Evolutionary conservation across 1,139 yeast genomes (phyloP), one percentile per base, ranked within the genome.

Genomic region (Fermentozyma sake): DNA sequence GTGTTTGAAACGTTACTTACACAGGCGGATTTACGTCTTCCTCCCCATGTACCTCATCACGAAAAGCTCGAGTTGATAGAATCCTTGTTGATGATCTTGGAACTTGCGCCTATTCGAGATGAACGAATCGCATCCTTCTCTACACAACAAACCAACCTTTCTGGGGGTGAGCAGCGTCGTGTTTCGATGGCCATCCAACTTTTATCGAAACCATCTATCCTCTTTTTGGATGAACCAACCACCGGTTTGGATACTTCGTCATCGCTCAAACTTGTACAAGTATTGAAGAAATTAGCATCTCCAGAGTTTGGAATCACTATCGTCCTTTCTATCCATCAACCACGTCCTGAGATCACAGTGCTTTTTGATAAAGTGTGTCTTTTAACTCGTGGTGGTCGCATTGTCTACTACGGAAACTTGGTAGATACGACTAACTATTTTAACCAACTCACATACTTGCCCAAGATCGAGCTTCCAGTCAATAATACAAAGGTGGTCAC

Each of bases 201-300:
- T 41, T 59, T 86, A 18, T 72, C 84, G 2, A 79, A 77, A 38
- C 95, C 95, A 1, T 76, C 89, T 0, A 58, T 85, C 2, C 55
- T 86, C 37, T 84, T 85, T 43, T 57, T 86, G 24, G 96, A 86
- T 50, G 95, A 86, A 45, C 95, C 95, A 2, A 86, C 95, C 0
- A 84, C 95, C 0, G 95, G 95, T 0, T 58, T 86, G 18, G 95
- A 86, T 50, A 80, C 95, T 3, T 76, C 78, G 30, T 77, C 87
- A 7, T 87, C 95, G 0, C 73, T 67, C 39, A 61, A 77, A 34
- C 59, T 85, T 25, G 72, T 84, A n/a, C 63, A 69, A 31, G 74
- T 84, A 0, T 63, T 86, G 34, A 72, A 74, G 38, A 68, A 72
- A 37, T 55, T 68, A 17, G 67, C 74, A 11, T 55, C 63, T 3